Evolutionary conservation across 257 asterid genomes (phyloP), one percentile per base, ranked within the genome.

Genomic region (Leptodermis oblonga): DNA sequence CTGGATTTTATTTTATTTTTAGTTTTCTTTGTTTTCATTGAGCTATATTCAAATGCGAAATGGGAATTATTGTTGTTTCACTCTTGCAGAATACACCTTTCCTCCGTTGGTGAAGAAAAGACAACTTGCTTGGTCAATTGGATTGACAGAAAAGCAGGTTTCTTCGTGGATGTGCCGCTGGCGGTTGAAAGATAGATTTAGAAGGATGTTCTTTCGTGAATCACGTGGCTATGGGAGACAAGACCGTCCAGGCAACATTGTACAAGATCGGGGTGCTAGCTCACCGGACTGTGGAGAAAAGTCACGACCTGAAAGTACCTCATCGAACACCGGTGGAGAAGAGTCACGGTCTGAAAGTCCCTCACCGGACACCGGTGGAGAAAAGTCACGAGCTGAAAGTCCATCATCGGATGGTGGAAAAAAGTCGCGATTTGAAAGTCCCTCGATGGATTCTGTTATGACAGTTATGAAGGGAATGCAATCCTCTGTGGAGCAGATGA

Each of bases 101-200:
- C 97, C 97, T 67, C 51, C 88, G 17, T 96, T 87, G 81, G 4
- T 83, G 5, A 78, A 85, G 92, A 91, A 94, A 85, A 52, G 74
- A 69, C 84, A 91, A 56, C 80, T 94, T 61, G 97, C 95, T 1
- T 85, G 79, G 83, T 76, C 93, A 59, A 77, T 85, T 43, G 97
- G 97, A 33, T 78, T 94, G 85, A 84, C 99, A 17, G 99, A 94
- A 76, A 94, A 89, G 82, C 99, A 91, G 83, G 84, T 94, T 56
- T 86, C 97, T 13, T 96, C 95, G 49, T 94, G 99, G 99, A 91
- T 94, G 81, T 94, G 99, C 71, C 97, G 91, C 75, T 79, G 97
- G 69, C 85, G 97, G 85, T 79, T 91, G 81, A 91, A 89, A 76
- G 99, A 91, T n/a, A n/a, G n/a, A n/a, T n/a, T n/a, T 82, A 91